phyloP scores from a whole-genome alignment of 176 grass and related monocot genomes.

The Eremochloa ophiuroides region DNA sequence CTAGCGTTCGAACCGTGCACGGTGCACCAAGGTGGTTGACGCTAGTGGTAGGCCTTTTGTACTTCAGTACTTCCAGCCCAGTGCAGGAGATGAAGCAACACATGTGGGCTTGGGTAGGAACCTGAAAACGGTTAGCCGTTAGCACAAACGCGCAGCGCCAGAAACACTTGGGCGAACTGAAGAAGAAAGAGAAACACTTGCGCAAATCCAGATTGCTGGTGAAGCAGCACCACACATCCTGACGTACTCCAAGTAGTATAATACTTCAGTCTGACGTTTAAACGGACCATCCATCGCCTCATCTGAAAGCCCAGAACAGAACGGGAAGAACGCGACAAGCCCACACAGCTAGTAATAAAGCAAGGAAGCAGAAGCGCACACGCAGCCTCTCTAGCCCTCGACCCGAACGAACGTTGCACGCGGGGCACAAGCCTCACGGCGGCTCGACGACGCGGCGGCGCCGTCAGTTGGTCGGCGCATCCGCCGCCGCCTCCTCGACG shows the following conservation, averaged over 20 bases:
- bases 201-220: not conserved
- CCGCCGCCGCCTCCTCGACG: slow-evolving; percentile 23
- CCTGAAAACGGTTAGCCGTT: no score
- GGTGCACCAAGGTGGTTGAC: no score
- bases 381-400: no score
- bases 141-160: no score
- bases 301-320: not conserved
- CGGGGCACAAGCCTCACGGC: not conserved
- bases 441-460: not conserved
- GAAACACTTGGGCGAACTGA: not conserved
- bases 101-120: no score
- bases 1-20: no score
- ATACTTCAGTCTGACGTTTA: not conserved
- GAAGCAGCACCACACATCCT: no score
- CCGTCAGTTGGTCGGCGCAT: not conserved
- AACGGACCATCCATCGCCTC: not conserved
- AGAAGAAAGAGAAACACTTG: not conserved
- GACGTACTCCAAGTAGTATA: not conserved
- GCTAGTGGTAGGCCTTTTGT: no score
- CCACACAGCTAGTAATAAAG: not conserved
- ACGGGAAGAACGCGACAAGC: not conserved
- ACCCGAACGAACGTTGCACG: not conserved
- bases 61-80: no score
- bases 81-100: no score
- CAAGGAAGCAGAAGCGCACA: not conserved